phyloP scores from a whole-genome alignment of 2,329 filamentous ascomycete genomes.

The Dothistroma septosporum region DNA sequence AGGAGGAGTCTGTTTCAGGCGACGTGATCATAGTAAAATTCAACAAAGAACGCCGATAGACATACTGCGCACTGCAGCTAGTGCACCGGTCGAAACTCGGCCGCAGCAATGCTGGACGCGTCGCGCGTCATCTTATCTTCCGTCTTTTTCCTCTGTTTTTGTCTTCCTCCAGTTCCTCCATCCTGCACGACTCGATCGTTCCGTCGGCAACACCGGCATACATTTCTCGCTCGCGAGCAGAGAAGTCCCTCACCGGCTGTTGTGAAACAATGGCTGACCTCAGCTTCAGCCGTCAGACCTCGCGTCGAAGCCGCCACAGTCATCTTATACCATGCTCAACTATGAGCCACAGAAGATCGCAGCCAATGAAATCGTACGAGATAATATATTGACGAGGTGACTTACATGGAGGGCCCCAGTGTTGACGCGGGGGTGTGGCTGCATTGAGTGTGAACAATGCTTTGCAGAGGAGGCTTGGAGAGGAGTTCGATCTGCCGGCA shows the following conservation, averaged over 20 bases:
- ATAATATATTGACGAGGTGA: not conserved
- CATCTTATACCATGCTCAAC: not conserved
- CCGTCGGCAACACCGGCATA: not conserved
- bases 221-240: not conserved
- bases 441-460: not conserved
- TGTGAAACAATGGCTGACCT: slow-evolving; percentile 6
- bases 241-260: slow-evolving; percentile 1
- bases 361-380: not conserved
- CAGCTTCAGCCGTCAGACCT: not conserved
- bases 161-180: not conserved
- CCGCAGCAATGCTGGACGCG: too few species aligned
- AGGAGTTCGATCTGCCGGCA: too few species aligned
- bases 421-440: not conserved
- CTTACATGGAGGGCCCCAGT: not conserved
- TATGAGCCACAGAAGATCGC: not conserved
- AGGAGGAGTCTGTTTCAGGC: too few species aligned
- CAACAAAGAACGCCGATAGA: too few species aligned
- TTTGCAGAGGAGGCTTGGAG: too few species aligned
- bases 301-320: not conserved
- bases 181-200: too few species aligned
- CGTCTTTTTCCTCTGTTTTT: not conserved
- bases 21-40: too few species aligned
- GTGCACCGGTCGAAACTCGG: too few species aligned
- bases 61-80: too few species aligned
- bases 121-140: not conserved